Evolutionary conservation across 225 moss, liverwort and hornwort species (phyloP), one percentile per base, ranked within the genome.

Genomic region (Pleurozium schreberi): DNA sequence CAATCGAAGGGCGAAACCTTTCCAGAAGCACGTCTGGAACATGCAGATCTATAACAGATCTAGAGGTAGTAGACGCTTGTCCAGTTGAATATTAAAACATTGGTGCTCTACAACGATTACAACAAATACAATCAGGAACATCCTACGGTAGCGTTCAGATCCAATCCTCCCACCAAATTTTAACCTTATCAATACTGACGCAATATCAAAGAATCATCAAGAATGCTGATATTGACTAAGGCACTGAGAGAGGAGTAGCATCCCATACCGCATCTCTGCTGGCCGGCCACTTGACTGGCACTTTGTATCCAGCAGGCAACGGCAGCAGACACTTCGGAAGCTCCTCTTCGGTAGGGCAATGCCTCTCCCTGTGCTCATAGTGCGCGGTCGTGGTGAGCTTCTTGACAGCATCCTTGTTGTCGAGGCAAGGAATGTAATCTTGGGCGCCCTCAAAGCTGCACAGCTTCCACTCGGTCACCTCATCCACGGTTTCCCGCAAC

Each of bases 341-440:
- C 73, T 91, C 92, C 7, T 91, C 89, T n/a, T 95, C 94, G n/a
- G 86, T 86, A 42, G 95, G 96, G 79, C 96, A 98, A 86, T 96
- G 98, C 43, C 96, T 94, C 88, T 98, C 98, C 66, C 94, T 87
- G 86, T 97, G 97, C 89, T 97, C 90, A 34, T 92, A 96, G 65
- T 96, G 96, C 57, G 90, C 90, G 10, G 82, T 91, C 21, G 93
- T 88, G 33, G 58, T 55, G 52, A 97, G 92, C 65, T 91, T 82
- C 42, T 91, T 86, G 14, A 98, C n/a, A 8, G 93, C 95, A 65
- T 66, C 88, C 30, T 89, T 80, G 65, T 98, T 98, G 86, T 96
- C 96, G 34, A 96, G 92, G 78, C 96, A 98, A 68, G 96, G 98
- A 45, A 98, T 94, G 55, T 88, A 94, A 82, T 94, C 94, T 67